phyloP scores from a whole-genome alignment of 2,329 filamentous ascomycete species.

The Ramularia endophylla region DNA sequence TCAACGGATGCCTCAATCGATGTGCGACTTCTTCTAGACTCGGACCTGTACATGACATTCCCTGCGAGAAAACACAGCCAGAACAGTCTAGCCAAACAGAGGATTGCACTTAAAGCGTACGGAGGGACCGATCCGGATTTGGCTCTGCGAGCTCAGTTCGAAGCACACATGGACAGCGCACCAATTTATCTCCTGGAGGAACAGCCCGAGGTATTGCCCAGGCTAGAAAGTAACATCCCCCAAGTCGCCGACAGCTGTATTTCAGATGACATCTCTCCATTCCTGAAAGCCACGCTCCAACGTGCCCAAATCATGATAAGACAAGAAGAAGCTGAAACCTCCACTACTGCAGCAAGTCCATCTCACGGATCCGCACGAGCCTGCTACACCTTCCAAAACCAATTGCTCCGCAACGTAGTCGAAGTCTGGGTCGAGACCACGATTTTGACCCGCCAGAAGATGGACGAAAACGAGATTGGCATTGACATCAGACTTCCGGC shows the following conservation, averaged over 20 bases:
- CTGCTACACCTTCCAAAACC: conserved; percentile 33
- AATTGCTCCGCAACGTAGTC: conserved; percentile 45
- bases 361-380: conserved; percentile 7
- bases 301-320: conserved; percentile 21
- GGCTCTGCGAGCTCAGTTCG: not conserved
- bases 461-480: no score
- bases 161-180: not conserved
- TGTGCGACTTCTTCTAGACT: conserved; percentile 45
- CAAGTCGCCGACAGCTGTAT: conserved; percentile 30
- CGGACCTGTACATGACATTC: conserved; percentile 24
- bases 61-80: conserved; percentile 18
- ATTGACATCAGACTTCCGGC: not conserved
- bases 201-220: conserved; percentile 44
- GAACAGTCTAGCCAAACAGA: not conserved
- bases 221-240: conserved; percentile 45
- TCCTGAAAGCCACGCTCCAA: conserved; percentile 47
- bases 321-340: conserved; percentile 21
- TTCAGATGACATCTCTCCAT: conserved; percentile 44
- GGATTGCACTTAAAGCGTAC: not conserved
- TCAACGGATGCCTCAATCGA: conserved; percentile 49
- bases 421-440: conserved; percentile 54
- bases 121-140: no score
- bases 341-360: conserved; percentile 2
- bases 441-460: conserved; percentile 34
- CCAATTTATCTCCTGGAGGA: conserved; percentile 18